These are phyloP conservation scores for Phialophora tarda DNA, from an alignment of 2,329 filamentous ascomycete genomes.

Conservation along the genomic window DNA sequence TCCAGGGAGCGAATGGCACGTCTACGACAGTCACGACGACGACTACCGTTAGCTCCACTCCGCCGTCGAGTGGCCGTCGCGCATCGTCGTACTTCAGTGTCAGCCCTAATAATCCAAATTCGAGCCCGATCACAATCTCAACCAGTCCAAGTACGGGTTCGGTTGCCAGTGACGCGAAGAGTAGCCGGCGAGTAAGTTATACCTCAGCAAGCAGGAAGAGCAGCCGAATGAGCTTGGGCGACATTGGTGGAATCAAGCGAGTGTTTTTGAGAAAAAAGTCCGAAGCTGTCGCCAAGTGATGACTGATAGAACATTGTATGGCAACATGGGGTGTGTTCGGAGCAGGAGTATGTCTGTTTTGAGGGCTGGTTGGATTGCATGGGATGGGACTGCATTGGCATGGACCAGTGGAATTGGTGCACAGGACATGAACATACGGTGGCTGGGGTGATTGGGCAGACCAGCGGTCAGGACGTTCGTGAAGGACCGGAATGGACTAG, in stretches of 20 bases:
- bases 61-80: conserved; percentile 17
- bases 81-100: conserved; percentile 22
- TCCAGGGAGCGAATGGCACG: conserved; percentile 28
- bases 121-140: conserved; percentile 26
- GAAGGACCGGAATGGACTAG: not conserved
- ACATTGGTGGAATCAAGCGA: conserved; percentile 39
- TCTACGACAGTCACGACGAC: conserved; percentile 36
- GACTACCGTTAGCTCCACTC: conserved; percentile 29
- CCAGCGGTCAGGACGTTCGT: not conserved
- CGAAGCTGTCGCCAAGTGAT: conserved; percentile 15
- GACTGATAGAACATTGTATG: not conserved
- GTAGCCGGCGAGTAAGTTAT: conserved; percentile 20
- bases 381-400: not conserved
- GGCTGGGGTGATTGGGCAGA: not conserved
- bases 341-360: not conserved
- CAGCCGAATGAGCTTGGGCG: conserved; percentile 35
- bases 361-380: not conserved
- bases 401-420: not conserved
- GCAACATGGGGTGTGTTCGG: not conserved
- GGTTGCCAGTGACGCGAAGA: conserved; percentile 19
- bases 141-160: conserved; percentile 27
- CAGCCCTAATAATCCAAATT: conserved; percentile 22
- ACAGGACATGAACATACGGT: not conserved
- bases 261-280: conserved; percentile 40
- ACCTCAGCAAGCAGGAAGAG: conserved; percentile 21